phyloP scores from a whole-genome alignment of 208 protist genomes.

The Blastocrithidia nonstop region DNA sequence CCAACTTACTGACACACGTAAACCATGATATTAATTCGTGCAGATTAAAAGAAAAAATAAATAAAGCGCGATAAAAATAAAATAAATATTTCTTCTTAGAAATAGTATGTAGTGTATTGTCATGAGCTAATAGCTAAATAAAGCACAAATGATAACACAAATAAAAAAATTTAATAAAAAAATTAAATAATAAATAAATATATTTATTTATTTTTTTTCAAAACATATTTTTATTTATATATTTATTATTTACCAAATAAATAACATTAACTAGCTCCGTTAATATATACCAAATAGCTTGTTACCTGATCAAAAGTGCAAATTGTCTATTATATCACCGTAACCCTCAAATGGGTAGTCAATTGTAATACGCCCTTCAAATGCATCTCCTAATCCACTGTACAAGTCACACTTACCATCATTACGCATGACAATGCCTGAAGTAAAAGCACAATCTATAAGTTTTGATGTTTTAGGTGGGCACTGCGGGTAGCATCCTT shows the following conservation, averaged over 20 bases:
- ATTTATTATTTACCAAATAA: constrained; percentile 1
- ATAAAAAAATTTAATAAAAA: neutral
- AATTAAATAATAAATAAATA: neutral
- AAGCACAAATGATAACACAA: neutral
- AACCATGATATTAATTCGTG: no score
- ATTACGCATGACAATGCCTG: constrained; percentile 41
- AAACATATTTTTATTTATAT: neutral
- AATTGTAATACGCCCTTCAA: constrained; percentile 46
- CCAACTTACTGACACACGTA: no score
- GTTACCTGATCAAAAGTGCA: constrained; percentile 14
- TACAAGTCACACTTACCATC: constrained; percentile 60
- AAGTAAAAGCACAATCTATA: constrained; percentile 36
- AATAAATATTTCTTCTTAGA: no score
- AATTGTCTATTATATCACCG: constrained; percentile 21
- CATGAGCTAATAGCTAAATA: no score
- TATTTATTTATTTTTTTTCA: neutral
- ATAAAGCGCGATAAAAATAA: no score
- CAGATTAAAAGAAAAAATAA: no score
- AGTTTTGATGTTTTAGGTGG: constrained; percentile 26
- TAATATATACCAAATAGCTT: no score
- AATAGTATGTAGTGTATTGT: no score
- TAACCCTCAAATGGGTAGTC: constrained; percentile 57
- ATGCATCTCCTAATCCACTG: constrained; percentile 43
- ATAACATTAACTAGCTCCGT: neutral
- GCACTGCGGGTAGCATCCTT: constrained; percentile 35